Percentiles rank a stretch among this genome's conserved stretches.
Evolutionary conservation across 2,329 filamentous ascomycete species (phyloP).

Genomic region (Aspergillus intermedius): DNA sequence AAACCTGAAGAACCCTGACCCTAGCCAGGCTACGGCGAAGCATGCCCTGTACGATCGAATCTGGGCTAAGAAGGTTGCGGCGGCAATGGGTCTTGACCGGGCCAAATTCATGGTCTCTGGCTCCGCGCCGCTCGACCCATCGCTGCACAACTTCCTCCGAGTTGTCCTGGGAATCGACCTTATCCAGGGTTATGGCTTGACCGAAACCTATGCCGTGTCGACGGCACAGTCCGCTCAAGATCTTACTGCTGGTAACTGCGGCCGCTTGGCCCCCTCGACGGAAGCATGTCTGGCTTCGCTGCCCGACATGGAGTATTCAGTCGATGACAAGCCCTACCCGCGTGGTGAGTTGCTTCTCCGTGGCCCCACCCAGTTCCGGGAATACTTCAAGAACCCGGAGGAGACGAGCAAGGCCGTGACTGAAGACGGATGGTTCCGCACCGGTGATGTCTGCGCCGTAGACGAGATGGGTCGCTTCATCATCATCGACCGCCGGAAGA

Average conservation of each 20-base stretch:
- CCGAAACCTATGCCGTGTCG: slow-evolving; percentile 79
- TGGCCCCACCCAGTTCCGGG: slow-evolving; percentile 70
- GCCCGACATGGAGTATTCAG: slow-evolving; percentile 88
- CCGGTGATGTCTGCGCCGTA: slow-evolving; percentile 81
- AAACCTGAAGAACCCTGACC: slow-evolving; percentile 61
- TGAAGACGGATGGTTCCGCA: slow-evolving; percentile 92
- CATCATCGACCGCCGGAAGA: slow-evolving; percentile 97
- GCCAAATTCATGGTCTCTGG: slow-evolving; percentile 72
- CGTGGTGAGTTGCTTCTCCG: slow-evolving; percentile 84
- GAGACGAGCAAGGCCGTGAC: slow-evolving; percentile 80
- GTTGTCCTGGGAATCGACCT: slow-evolving; percentile 74
- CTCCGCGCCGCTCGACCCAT: slow-evolving; percentile 82
- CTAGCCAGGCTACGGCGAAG: slow-evolving; percentile 62
- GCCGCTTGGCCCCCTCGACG: slow-evolving; percentile 57
- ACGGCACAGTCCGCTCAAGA: slow-evolving; percentile 65
- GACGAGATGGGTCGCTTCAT: slow-evolving; percentile 80
- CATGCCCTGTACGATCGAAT: slow-evolving; percentile 56
- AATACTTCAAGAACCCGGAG: slow-evolving; percentile 84
- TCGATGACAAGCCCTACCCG: slow-evolving; percentile 79
- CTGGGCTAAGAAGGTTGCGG: slow-evolving; percentile 80
- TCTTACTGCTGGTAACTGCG: slow-evolving; percentile 73
- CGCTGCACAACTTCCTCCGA: slow-evolving; percentile 81
- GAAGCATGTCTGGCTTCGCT: slow-evolving; percentile 81
- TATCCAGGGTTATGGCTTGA: slow-evolving; percentile 85
- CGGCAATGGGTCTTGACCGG: slow-evolving; percentile 74